Conservation (phyloP, 192 early-diverging fungal species). For the Coemansia sp. region DNA sequence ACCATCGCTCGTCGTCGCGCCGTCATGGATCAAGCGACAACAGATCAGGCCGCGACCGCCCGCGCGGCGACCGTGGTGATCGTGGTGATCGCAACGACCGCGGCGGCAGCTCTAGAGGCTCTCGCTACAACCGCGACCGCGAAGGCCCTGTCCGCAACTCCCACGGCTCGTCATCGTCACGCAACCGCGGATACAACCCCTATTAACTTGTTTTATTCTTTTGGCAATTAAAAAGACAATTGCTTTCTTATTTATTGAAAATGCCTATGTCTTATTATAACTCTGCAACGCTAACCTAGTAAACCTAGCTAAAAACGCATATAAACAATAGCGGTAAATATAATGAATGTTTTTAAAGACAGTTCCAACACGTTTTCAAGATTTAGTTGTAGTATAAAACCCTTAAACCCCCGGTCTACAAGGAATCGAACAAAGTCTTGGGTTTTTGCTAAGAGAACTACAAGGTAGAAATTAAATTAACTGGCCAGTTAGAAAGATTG, state of each 20-base stretch:
- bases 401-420: too few species aligned
- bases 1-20: conserved; percentile 36
- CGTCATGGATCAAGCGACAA: conserved; percentile 29
- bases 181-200: conserved; percentile 40
- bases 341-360: too few species aligned
- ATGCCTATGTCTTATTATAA: not conserved
- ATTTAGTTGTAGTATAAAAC: too few species aligned
- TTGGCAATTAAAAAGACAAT: not conserved
- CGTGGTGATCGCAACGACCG: conserved; percentile 15
- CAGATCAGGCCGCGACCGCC: conserved; percentile 31
- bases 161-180: conserved; percentile 26
- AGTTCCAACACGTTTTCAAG: too few species aligned
- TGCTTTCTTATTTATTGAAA: not conserved
- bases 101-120: conserved; percentile 18
- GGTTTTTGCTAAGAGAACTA: too few species aligned
- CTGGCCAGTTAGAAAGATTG: too few species aligned
- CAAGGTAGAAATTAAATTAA: too few species aligned
- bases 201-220: conserved; percentile 17
- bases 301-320: too few species aligned
- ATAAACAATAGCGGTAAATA: too few species aligned
- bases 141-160: conserved; percentile 43
- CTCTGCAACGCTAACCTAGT: not conserved
- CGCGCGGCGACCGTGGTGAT: conserved; percentile 9
- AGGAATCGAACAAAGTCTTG: too few species aligned
- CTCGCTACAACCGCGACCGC: conserved; percentile 34